Evolutionary conservation across 2,329 filamentous ascomycete species (phyloP).

Genomic region (Westerdykella ornata): DNA sequence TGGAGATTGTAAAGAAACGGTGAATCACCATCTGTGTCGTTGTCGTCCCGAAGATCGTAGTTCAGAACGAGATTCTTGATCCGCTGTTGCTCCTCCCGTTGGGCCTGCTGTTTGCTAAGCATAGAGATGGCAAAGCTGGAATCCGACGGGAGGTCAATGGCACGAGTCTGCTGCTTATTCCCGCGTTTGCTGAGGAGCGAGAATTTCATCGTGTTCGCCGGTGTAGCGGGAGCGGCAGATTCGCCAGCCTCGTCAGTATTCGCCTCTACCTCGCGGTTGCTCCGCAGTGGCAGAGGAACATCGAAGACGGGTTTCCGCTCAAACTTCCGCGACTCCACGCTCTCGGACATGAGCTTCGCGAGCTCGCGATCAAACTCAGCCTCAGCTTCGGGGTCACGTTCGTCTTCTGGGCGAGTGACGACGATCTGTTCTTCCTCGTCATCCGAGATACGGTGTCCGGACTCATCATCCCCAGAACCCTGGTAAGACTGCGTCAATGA

Average conservation of each 20-base stretch:
- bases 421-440: slow-evolving; percentile 82
- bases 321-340: slow-evolving; percentile 89
- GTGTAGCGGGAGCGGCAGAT: slow-evolving; percentile 30
- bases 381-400: slow-evolving; percentile 86
- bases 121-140: slow-evolving; percentile 94
- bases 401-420: slow-evolving; percentile 83
- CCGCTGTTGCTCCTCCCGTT: slow-evolving; percentile 91
- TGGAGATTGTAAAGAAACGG: slow-evolving; percentile 37
- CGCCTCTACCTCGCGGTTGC: slow-evolving; percentile 51
- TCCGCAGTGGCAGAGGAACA: slow-evolving; percentile 89
- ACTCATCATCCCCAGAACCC: slow-evolving; percentile 44
- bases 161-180: slow-evolving; percentile 91
- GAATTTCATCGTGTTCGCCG: slow-evolving; percentile 76
- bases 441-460: slow-evolving; percentile 48
- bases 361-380: slow-evolving; percentile 97
- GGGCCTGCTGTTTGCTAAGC: slow-evolving; percentile 90
- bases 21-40: slow-evolving; percentile 65
- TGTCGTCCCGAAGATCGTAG: slow-evolving; percentile 81
- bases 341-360: slow-evolving; percentile 97
- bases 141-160: slow-evolving; percentile 81
- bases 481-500: slow-evolving; percentile 17
- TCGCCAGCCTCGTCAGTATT: slow-evolving; percentile 40
- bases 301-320: slow-evolving; percentile 93
- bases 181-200: slow-evolving; percentile 92
- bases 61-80: slow-evolving; percentile 98